Evolutionary conservation across 768 basidiomycete genomes (phyloP), one percentile per base, ranked within the genome.

Genomic region (Podaxis sp.): DNA sequence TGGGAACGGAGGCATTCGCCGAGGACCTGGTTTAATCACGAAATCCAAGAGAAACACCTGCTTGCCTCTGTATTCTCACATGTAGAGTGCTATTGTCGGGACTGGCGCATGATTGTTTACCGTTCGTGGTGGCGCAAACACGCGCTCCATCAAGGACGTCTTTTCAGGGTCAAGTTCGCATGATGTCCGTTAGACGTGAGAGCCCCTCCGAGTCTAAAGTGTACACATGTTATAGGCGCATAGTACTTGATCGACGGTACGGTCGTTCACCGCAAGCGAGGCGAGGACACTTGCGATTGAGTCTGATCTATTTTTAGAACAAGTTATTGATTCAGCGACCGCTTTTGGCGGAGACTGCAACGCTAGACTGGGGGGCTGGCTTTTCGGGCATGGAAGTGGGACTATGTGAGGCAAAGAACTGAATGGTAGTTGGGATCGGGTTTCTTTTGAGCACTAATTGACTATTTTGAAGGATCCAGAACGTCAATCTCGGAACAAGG

Each of bases 281-380:
- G 61, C 33, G 61, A 51, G 54, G 55, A 63, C 61, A 19, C 19
- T 1, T n/a, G 48, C 24, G 22, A 22, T 38, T 46, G 30, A 26
- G 42, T 39, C 3, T n/a, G 13, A 13, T 38, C 61, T 63, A 63
- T 63, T 40, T 56, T 56, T 63, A 63, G 61, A 36, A 56, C 36
- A 49, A 17, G 11, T 30, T 19, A n/a, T 59, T 19, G 19, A 48
- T 48, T 56, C 54, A 49, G 46, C 42, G 61, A 11, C 61, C 53
- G 61, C 48, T 57, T 57, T 51, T 11, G 46, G 22, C 54, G 54
- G 54, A 57, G 55, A 26, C 46, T 28, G 36, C 40, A 38, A 11
- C 13, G 12, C 56, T 44, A 12, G 7, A 9, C 12, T 33, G 24
- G 33, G 17, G 26, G 22, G 13, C 8, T 48, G 33, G 33, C 33